phyloP scores from a whole-genome alignment of 257 asterid species.

The Galeopsis tetrahit region DNA sequence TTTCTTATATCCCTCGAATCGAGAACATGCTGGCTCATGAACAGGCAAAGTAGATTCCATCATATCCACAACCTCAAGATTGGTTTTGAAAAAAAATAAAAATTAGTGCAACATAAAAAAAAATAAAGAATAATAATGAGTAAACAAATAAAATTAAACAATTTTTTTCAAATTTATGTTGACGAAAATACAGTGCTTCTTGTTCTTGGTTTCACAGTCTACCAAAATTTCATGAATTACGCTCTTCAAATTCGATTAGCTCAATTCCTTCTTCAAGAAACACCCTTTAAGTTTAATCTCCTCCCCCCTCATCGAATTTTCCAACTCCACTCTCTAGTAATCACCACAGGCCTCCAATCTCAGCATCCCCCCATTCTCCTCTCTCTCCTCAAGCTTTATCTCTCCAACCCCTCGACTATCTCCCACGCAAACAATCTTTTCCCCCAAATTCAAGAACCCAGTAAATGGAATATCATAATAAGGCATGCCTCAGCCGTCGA shows the following conservation, averaged over 20 bases:
- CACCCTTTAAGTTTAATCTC: slow-evolving; percentile 30
- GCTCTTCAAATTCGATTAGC: slow-evolving; percentile 35
- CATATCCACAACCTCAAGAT: no score
- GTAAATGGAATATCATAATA: slow-evolving; percentile 48
- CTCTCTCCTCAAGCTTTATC: slow-evolving; percentile 41
- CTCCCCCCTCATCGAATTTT: slow-evolving; percentile 33
- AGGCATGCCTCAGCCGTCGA: slow-evolving; percentile 45
- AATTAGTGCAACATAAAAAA: no score
- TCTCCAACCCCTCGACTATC: slow-evolving; percentile 38
- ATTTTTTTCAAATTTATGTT: not conserved
- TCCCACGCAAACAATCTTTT: slow-evolving; percentile 37
- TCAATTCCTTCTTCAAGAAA: slow-evolving; percentile 37
- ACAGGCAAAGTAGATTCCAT: no score
- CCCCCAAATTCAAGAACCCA: slow-evolving; percentile 39
- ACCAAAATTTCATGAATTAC: not conserved
- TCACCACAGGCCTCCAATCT: slow-evolving; percentile 48
- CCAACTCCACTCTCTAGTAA: slow-evolving; percentile 46
- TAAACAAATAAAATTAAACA: not conserved
- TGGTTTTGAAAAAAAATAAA: no score
- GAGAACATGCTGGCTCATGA: no score
- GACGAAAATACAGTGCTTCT: not conserved
- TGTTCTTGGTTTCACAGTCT: not conserved
- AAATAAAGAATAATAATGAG: no score
- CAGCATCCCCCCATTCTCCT: slow-evolving; percentile 35
- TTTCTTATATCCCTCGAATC: no score